Evolutionary conservation across 2,329 filamentous ascomycete genomes (phyloP).

Genomic region (Epichloe gansuensis): DNA sequence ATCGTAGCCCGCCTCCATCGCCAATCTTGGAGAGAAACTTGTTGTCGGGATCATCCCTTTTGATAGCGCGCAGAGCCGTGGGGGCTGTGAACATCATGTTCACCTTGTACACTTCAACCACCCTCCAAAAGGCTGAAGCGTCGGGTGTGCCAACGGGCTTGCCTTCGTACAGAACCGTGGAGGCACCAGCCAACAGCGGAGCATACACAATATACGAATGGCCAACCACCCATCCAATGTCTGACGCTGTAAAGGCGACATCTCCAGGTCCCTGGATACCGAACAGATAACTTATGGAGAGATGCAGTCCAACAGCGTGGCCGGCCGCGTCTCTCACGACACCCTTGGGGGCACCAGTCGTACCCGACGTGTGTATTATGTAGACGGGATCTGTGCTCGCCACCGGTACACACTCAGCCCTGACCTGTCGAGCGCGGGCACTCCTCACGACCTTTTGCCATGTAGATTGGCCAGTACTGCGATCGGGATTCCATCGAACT

Average conservation of each 20-base stretch:
- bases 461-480: slow-evolving; percentile 56
- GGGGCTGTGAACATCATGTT: slow-evolving; percentile 79
- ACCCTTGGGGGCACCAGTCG: slow-evolving; percentile 72
- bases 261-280: slow-evolving; percentile 73
- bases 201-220: slow-evolving; percentile 82
- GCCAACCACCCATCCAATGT: slow-evolving; percentile 70
- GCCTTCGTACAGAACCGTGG: slow-evolving; percentile 85
- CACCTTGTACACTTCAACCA: slow-evolving; percentile 74
- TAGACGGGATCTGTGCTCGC: slow-evolving; percentile 72
- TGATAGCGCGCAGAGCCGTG: slow-evolving; percentile 75
- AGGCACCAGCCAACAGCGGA: slow-evolving; percentile 72
- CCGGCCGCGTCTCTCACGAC: slow-evolving; percentile 74
- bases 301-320: slow-evolving; percentile 72
- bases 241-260: slow-evolving; percentile 60
- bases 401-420: slow-evolving; percentile 65
- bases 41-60: slow-evolving; percentile 72
- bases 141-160: slow-evolving; percentile 86
- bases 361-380: slow-evolving; percentile 80
- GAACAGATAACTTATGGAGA: slow-evolving; percentile 75
- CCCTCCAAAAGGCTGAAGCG: slow-evolving; percentile 77
- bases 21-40: slow-evolving; percentile 51
- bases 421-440: slow-evolving; percentile 53
- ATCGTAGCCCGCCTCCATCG: slow-evolving; percentile 55
- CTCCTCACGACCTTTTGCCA: slow-evolving; percentile 71
- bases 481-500: slow-evolving; percentile 58